Evolutionary conservation across 176 grass and related monocot genomes (phyloP).

Genomic region (Aegilops tauschii): DNA sequence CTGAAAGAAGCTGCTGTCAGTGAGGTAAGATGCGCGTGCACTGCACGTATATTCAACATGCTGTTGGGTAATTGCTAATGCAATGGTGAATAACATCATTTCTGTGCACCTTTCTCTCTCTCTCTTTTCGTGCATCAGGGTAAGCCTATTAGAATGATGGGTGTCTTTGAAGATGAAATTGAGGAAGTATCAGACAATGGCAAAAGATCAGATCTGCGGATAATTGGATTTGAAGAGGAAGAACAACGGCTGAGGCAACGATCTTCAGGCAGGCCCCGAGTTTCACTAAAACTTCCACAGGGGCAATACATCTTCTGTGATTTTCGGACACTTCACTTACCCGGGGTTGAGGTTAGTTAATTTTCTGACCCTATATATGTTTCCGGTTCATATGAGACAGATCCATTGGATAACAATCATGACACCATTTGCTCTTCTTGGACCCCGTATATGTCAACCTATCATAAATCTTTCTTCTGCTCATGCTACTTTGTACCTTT

Average conservation of each 20-base stretch:
- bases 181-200: constrained; percentile 84
- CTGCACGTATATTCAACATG: background rate
- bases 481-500: background rate
- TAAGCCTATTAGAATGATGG: constrained; percentile 88
- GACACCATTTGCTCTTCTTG: background rate
- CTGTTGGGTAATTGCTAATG: background rate
- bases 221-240: constrained; percentile 97
- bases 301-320: constrained; percentile 88
- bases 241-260: constrained; percentile 66
- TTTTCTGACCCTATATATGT: background rate
- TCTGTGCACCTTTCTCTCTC: background rate
- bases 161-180: constrained; percentile 85
- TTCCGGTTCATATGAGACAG: background rate
- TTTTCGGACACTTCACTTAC: constrained; percentile 76
- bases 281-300: constrained; percentile 78
- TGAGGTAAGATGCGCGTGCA: constrained; percentile 34
- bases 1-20: constrained; percentile 69
- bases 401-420: background rate
- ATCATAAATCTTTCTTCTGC: background rate
- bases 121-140: constrained; percentile 40
- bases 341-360: constrained; percentile 74
- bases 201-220: constrained; percentile 53
- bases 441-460: background rate
- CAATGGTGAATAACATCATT: constrained; percentile 16
- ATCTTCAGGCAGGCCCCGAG: constrained; percentile 37